phyloP scores from a whole-genome alignment of 768 basidiomycete genomes.

The Mycena galericulata region DNA sequence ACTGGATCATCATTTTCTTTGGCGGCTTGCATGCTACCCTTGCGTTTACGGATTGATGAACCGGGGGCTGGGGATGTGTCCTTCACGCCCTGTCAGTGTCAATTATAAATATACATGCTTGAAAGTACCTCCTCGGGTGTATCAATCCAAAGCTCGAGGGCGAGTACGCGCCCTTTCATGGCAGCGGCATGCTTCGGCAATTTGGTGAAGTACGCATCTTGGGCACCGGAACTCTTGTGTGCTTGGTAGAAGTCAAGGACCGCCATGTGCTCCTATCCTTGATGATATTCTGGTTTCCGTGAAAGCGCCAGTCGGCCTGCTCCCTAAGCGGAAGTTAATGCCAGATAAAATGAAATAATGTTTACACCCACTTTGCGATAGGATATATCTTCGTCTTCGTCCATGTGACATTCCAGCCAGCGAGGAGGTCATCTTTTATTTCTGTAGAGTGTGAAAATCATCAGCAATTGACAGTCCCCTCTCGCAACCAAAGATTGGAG shows the following conservation, averaged over 20 bases:
- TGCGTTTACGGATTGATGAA: background rate
- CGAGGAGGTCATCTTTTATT: background rate
- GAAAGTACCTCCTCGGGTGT: background rate
- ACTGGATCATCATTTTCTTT: slow-evolving; percentile 6
- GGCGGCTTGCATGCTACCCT: background rate
- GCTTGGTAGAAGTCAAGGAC: slow-evolving; percentile 18
- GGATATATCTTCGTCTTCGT: slow-evolving; percentile 3
- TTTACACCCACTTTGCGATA: background rate
- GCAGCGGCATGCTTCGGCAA: slow-evolving; percentile 14
- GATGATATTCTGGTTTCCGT: slow-evolving; percentile 22
- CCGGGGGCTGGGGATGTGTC: slow-evolving; percentile 8
- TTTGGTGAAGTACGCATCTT: slow-evolving; percentile 19
- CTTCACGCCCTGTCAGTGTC: too few species aligned
- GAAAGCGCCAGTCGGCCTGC: background rate
- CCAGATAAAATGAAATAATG: too few species aligned
- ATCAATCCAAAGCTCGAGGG: slow-evolving; percentile 21
- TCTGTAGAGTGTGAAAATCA: background rate
- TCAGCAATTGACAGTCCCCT: too few species aligned
- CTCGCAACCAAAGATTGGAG: too few species aligned
- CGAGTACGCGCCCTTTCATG: background rate
- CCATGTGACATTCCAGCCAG: slow-evolving; percentile 17
- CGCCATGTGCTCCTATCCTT: slow-evolving; percentile 7
- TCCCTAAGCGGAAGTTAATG: slow-evolving; percentile 5
- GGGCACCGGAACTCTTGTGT: slow-evolving; percentile 3
- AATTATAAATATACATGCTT: too few species aligned